phyloP scores from a whole-genome alignment of 164 flowering plant genomes.

The Liquidambar formosana region DNA sequence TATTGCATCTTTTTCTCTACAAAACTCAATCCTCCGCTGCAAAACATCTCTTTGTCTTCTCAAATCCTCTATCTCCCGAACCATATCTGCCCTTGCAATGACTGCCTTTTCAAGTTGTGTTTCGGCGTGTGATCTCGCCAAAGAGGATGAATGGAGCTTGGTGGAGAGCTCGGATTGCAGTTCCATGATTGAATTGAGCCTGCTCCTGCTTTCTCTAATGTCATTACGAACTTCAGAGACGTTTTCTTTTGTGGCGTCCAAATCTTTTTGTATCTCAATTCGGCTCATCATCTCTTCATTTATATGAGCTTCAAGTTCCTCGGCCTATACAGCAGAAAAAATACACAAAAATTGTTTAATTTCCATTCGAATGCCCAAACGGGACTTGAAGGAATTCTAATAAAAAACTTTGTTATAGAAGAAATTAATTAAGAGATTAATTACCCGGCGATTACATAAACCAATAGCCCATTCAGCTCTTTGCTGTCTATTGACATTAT shows the following conservation, averaged over 20 bases:
- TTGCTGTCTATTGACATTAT: conserved; percentile 29
- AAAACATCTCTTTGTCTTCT: conserved; percentile 51
- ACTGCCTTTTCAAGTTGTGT: conserved; percentile 45
- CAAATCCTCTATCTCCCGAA: conserved; percentile 51
- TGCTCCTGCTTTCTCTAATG: conserved; percentile 40
- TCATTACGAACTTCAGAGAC: conserved; percentile 34
- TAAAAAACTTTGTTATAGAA: no score
- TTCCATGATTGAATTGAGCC: conserved; percentile 40
- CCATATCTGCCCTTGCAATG: conserved; percentile 33
- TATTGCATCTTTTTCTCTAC: conserved; percentile 52
- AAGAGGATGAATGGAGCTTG: conserved; percentile 39
- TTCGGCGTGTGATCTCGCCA: conserved; percentile 35
- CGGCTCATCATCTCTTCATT: conserved; percentile 36
- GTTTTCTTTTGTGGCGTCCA: conserved; percentile 37
- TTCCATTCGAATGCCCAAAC: no score
- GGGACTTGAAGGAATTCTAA: no score
- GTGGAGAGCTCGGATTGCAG: conserved; percentile 46
- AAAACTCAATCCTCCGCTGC: conserved; percentile 54
- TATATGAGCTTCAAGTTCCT: conserved; percentile 40
- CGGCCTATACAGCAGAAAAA: conserved; percentile 26
- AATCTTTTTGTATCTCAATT: conserved; percentile 28
- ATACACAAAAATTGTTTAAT: no score
- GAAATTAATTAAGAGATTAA: no score
- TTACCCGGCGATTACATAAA: conserved; percentile 54
- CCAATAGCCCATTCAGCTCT: conserved; percentile 60